These are phyloP conservation scores for Fraxinus floribunda DNA, from an alignment of 305 asterid genomes.

Conservation along the genomic window DNA sequence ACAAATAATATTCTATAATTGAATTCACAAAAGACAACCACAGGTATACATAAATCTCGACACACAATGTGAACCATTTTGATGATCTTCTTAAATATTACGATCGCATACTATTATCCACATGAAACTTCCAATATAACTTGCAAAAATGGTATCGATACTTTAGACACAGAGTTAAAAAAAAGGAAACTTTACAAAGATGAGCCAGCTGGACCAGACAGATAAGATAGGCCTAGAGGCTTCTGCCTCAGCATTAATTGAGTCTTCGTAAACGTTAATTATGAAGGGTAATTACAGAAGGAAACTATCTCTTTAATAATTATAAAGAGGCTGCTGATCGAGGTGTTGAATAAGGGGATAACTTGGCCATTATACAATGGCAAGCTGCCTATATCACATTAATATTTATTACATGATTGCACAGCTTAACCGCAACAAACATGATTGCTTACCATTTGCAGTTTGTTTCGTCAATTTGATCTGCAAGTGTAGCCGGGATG, in stretches of 20 bases:
- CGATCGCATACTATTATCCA: neutral
- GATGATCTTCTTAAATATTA: neutral
- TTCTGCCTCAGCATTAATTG: neutral
- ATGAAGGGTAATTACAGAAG: neutral
- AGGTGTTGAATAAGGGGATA: neutral
- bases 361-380: neutral
- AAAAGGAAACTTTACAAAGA: neutral
- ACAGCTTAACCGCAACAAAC: constrained; percentile 21
- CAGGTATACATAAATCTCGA: neutral
- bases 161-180: neutral
- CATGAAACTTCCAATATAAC: neutral
- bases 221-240: neutral
- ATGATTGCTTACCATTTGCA: constrained; percentile 58
- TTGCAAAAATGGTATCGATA: neutral
- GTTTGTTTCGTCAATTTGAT: constrained; percentile 67
- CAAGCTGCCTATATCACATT: neutral
- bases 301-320: neutral
- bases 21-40: neutral
- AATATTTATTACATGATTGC: neutral
- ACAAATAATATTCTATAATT: neutral
- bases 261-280: neutral
- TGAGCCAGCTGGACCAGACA: neutral
- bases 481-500: constrained; percentile 74
- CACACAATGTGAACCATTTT: neutral
- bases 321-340: neutral